Evolutionary conservation across 2,329 filamentous ascomycete species (phyloP).

Genomic region (Beauveria australis): DNA sequence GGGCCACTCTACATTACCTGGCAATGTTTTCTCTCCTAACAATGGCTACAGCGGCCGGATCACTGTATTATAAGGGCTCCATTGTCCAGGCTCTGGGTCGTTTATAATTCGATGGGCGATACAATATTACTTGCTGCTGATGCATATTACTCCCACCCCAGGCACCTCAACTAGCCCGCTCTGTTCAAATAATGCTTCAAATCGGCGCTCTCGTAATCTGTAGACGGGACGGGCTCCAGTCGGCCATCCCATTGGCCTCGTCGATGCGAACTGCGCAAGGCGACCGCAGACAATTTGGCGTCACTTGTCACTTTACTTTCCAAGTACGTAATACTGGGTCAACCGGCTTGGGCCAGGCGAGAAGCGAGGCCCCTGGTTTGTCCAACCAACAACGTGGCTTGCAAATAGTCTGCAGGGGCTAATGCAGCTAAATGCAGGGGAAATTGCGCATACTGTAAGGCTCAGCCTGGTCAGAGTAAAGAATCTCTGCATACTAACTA

Average conservation of each 20-base stretch:
- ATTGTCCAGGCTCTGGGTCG: neutral
- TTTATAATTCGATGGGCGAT: neutral
- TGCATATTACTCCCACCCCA: neutral
- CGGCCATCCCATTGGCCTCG: neutral
- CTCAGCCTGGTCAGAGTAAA: neutral
- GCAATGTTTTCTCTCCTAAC: too few species aligned
- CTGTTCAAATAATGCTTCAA: neutral
- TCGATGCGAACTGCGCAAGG: neutral
- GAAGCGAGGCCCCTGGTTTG: neutral
- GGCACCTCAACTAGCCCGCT: neutral
- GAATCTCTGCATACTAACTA: too few species aligned
- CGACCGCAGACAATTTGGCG: neutral
- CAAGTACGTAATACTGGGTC: neutral
- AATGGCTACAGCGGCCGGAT: too few species aligned
- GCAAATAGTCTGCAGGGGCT: slow-evolving; percentile 3
- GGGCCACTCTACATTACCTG: too few species aligned
- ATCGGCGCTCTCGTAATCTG: neutral
- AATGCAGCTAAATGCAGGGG: neutral
- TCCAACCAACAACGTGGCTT: slow-evolving; percentile 1
- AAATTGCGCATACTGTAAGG: neutral
- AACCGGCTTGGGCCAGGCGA: neutral
- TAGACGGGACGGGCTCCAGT: too few species aligned
- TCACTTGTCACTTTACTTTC: neutral
- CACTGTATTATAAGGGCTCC: too few species aligned
- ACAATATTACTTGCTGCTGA: too few species aligned